Evolutionary conservation across 2,329 filamentous ascomycete genomes (phyloP).

Genomic region (Capronia americana): DNA sequence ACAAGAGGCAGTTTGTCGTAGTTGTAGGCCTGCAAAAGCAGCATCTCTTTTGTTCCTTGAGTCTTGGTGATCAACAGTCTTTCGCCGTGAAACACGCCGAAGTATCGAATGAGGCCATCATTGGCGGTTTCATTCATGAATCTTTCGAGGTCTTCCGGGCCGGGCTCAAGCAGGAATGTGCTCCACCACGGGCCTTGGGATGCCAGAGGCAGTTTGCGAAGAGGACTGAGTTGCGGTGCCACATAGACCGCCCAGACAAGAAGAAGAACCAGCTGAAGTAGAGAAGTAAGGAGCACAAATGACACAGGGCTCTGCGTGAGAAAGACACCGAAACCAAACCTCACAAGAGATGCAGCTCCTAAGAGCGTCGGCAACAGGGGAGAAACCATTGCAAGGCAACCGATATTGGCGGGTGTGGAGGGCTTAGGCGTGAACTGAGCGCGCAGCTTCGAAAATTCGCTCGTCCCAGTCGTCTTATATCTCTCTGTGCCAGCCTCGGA

Average conservation of each 20-base stretch:
- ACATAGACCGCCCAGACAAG: conserved; percentile 13
- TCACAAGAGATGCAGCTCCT: conserved; percentile 10
- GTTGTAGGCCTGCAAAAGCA: conserved; percentile 71
- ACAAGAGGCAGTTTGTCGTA: conserved; percentile 66
- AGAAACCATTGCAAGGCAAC: not conserved
- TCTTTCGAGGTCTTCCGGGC: conserved; percentile 32
- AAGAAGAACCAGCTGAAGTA: conserved; percentile 14
- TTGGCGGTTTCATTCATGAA: conserved; percentile 68
- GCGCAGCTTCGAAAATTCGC: not conserved
- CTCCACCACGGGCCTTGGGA: conserved; percentile 28
- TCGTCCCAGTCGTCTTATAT: not conserved
- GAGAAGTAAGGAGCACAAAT: conserved; percentile 10
- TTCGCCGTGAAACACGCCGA: conserved; percentile 66
- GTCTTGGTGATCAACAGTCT: conserved; percentile 65
- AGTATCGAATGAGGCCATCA: conserved; percentile 72
- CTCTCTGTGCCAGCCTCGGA: not conserved
- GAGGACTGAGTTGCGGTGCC: conserved; percentile 39
- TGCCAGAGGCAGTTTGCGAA: conserved; percentile 37
- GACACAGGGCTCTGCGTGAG: not conserved
- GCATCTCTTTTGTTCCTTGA: conserved; percentile 71
- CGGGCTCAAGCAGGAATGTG: conserved; percentile 27
- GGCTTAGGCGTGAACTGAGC: not conserved
- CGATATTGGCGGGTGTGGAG: not conserved
- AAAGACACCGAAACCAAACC: conserved; percentile 8
- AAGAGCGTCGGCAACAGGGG: conserved; percentile 13